phyloP scores from a whole-genome alignment of 495 filamentous ascomycete species.

The Xylaria venustula region DNA sequence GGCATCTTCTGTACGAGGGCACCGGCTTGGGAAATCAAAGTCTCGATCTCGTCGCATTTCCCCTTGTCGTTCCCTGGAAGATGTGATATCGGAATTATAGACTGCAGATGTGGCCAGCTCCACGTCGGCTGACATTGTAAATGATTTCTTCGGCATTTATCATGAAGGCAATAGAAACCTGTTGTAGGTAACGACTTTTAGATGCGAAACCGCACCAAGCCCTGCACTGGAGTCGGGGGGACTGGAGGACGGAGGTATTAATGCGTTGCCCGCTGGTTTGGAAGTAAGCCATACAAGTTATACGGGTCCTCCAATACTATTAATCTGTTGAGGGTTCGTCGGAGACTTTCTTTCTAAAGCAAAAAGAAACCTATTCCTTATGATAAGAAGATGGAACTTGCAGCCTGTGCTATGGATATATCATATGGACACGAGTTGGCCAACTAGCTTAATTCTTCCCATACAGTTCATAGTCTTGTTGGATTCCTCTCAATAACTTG shows the following conservation, averaged over 20 bases:
- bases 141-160: conserved; percentile 17
- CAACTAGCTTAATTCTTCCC: too few relatives aligned
- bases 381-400: too few relatives aligned
- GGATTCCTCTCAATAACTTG: too few relatives aligned
- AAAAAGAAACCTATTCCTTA: too few relatives aligned
- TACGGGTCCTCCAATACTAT: not conserved
- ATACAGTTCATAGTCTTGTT: too few relatives aligned
- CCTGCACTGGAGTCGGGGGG: too few relatives aligned
- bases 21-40: not conserved
- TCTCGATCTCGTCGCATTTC: not conserved
- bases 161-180: conserved; percentile 18
- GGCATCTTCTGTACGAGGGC: conserved; percentile 15
- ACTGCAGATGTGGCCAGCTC: conserved; percentile 14
- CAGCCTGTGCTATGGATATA: too few relatives aligned
- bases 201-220: not conserved
- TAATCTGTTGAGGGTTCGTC: not conserved
- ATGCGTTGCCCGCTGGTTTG: too few relatives aligned
- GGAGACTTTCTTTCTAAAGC: too few relatives aligned
- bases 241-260: too few relatives aligned
- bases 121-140: conserved; percentile 10
- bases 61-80: not conserved
- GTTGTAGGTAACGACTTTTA: conserved; percentile 14
- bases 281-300: not conserved
- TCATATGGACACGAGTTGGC: too few relatives aligned
- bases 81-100: conserved; percentile 16